Percentiles rank a stretch among this genome's conserved stretches.
Evolutionary conservation across 225 moss, liverwort and hornwort genomes (phyloP).

Genomic region (Pseudoscleropodium purum): DNA sequence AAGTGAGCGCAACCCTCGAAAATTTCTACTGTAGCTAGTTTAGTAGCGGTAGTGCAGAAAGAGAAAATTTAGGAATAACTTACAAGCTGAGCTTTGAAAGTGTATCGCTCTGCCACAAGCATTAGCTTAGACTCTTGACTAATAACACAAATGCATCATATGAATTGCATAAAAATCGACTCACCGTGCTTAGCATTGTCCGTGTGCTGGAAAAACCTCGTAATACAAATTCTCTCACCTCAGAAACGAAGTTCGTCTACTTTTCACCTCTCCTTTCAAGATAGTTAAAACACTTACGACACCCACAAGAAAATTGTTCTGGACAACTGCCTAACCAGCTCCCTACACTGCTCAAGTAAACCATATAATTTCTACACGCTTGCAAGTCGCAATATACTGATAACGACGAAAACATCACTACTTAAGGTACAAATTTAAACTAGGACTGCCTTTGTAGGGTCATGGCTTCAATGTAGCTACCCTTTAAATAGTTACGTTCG

Average conservation of each 20-base stretch:
- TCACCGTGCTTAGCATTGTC: background rate
- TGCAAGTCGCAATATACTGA: background rate
- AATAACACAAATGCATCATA: background rate
- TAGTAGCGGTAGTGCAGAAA: background rate
- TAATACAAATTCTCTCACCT: background rate
- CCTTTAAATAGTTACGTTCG: background rate
- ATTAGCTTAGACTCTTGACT: background rate
- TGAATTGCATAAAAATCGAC: background rate
- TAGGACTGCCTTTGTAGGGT: background rate
- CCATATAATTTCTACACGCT: background rate
- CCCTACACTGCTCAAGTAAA: background rate
- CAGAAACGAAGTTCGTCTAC: background rate
- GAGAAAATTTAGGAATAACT: background rate
- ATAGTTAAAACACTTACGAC: background rate
- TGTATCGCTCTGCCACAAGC: background rate
- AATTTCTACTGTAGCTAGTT: background rate
- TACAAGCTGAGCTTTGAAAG: background rate
- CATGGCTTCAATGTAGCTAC: background rate
- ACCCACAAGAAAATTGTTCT: background rate
- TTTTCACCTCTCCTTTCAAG: background rate
- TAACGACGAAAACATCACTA: background rate
- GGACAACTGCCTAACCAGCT: background rate
- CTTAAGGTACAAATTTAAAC: background rate
- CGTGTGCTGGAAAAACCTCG: background rate
- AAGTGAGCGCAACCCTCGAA: background rate